Percentiles rank a stretch among this genome's conserved stretches.
Conservation (phyloP, 306 rosid species). For the Malus sieversii region DNA sequence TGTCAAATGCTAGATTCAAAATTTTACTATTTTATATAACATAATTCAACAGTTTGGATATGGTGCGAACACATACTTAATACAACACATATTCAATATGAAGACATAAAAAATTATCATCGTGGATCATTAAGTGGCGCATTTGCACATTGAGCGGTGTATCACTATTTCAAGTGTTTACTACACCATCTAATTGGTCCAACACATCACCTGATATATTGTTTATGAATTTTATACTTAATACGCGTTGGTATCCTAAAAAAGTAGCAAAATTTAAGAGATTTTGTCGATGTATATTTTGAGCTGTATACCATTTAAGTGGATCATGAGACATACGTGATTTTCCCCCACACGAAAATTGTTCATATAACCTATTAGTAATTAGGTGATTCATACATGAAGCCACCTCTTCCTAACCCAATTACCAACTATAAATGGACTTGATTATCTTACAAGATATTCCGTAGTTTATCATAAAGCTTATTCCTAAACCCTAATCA, state of each 20-base stretch:
- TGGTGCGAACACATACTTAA: no score
- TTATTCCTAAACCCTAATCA: not conserved
- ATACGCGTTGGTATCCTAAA: no score
- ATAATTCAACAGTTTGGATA: no score
- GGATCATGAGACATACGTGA: not conserved
- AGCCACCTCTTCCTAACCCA: not conserved
- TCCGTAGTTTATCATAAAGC: not conserved
- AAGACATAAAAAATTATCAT: not conserved
- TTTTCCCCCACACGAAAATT: not conserved
- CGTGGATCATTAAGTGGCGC: not conserved
- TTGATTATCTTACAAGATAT: not conserved
- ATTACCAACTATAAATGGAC: not conserved
- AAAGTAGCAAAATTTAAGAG: no score
- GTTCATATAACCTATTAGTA: not conserved
- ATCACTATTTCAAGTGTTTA: not conserved
- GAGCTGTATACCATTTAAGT: no score
- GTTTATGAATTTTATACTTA: not conserved
- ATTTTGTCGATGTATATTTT: no score
- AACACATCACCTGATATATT: no score
- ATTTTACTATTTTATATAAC: no score
- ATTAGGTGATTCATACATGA: conserved; percentile 2
- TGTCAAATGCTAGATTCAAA: no score
- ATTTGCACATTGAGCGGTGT: not conserved
- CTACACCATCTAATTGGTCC: not conserved
- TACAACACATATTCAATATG: no score